Evolutionary conservation across 2,329 filamentous ascomycete species (phyloP), one percentile per base, ranked within the genome.

Genomic region (Hymenoscyphus occultus): DNA sequence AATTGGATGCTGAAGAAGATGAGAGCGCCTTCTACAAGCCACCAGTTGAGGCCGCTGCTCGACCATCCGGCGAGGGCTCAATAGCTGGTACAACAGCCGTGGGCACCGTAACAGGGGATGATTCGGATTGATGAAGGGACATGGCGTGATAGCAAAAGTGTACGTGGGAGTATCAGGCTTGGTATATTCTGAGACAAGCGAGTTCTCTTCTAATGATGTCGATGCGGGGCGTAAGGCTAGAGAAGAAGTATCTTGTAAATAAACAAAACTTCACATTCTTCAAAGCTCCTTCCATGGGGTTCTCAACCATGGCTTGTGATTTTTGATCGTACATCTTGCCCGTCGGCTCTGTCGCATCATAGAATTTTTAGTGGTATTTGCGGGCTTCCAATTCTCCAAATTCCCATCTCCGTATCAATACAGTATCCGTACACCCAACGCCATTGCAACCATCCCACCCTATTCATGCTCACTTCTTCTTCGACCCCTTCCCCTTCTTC

Each of bases 1-100:
- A 97, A 77, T 83, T 99, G 56, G 95, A 99, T 76, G 91, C 92
- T 9, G 94, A 97, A 73, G 94, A 98, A 66, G 92, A 96, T 70
- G 92, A 88, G 67, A 82, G 84, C 3, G 84, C 83, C 12, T 89
- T 89, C 73, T 89, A 89, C 76, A 82, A 84, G 64, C 85, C 86
- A 4, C 86, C 86, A 2, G 83, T 87, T n/a, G 81, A 84, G 69
- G 80, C 84, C 67, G 66, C 71, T 61, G 73, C 71, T 56, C 84
- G 77, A 77, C 79, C 56, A 76, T 78, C 54, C 69, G 83, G 86
- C 63, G 85, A 88, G 22, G 22, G 57, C 83, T 82, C 77, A 70
- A 61, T 65, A 51, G 68, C 68, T 39, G 70, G 70, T 22, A 67
- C 72, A 59, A 72, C 70, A 9, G 65, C 65, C 22, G 66, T 66